Evolutionary conservation across 257 asterid species (phyloP), one percentile per base, ranked within the genome.

Genomic region (Solanum acaule): DNA sequence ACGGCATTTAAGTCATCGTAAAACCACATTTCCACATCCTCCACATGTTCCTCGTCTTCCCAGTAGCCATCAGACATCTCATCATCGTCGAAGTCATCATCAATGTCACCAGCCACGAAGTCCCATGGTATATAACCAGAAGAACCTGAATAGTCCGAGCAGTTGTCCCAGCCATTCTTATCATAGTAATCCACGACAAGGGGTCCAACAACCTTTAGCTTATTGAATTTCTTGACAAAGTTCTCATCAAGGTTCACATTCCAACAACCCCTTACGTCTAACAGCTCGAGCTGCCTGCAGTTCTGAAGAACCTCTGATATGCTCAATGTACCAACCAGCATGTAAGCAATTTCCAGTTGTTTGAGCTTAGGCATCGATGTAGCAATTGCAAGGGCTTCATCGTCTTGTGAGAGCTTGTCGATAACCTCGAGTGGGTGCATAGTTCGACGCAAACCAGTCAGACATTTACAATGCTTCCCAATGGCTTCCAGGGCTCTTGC

Each of bases 211-310:
- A 93, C 88, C 67, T 84, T 92, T 38, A 93, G 67, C 27, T 89
- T 89, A 2, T 92, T 91, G 63, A 92, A 92, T 49, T 89, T 88
- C 90, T 89, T 89, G 67, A 87, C 68, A 42, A 85, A 82, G 83
- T 89, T 85, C 23, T 92, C 93, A 42, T 93, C 95, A 27, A 92
- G 88, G 27, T 88, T 87, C 90, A 93, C 95, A 23, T 90, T 88
- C 94, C 94, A 93, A 70, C 95, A 93, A 10, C 95, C 95, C 72
- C 95, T 77, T 15, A 92, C 42, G 42, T 92, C 93, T 72, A 92
- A 72, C 18, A 83, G 87, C 44, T 90, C 90, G 18, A 92, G 92
- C 68, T 87, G 81, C 10, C 23, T 59, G 79, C 93, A 92, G 56
- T 85, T 86, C 14, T 77, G 42, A 27, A 92, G 75, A 31, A 92